Percentiles rank a stretch among this genome's conserved stretches.
These are phyloP conservation scores for Plasmodium inui DNA, from an alignment of 169 alveolate genomes.

Conservation along the genomic window DNA sequence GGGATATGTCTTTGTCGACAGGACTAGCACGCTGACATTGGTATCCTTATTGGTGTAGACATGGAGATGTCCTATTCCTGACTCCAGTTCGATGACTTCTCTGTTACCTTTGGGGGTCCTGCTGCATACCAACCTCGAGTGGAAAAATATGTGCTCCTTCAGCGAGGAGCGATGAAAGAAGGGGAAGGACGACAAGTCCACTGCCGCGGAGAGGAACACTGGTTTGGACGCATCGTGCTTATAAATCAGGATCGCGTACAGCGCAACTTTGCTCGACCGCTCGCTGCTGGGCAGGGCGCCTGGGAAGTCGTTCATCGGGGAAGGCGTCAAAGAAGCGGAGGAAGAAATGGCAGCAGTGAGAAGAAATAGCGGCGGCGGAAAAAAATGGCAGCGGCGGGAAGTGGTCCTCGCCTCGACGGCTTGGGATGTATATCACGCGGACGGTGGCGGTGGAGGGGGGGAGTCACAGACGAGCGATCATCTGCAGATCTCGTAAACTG, in stretches of 20 bases:
- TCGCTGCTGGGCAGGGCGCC: slow-evolving; percentile 37
- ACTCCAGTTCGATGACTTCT: slow-evolving; percentile 90
- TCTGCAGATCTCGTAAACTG: neutral
- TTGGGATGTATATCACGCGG: neutral
- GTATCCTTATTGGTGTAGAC: slow-evolving; percentile 43
- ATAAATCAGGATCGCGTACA: slow-evolving; percentile 46
- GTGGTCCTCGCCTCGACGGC: too few relatives aligned
- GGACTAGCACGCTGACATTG: slow-evolving; percentile 74
- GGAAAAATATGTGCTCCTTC: slow-evolving; percentile 85
- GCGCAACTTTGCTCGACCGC: slow-evolving; percentile 45
- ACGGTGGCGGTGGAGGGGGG: neutral
- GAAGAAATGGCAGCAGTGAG: neutral
- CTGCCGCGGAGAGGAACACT: slow-evolving; percentile 42
- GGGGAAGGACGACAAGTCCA: slow-evolving; percentile 69
- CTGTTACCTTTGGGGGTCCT: slow-evolving; percentile 90
- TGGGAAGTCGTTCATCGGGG: slow-evolving; percentile 28
- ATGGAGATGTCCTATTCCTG: slow-evolving; percentile 87
- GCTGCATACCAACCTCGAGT: slow-evolving; percentile 85
- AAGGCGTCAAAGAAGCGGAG: neutral
- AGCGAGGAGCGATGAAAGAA: slow-evolving; percentile 86
- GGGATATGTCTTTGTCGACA: slow-evolving; percentile 86
- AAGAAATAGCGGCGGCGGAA: neutral
- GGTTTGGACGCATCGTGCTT: slow-evolving; percentile 53
- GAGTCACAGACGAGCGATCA: neutral
- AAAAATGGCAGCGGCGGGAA: too few relatives aligned